Percentiles rank a stretch among this genome's conserved stretches.
Evolutionary conservation across 805 yeast species (phyloP).

Genomic region (Kazachstania africana): DNA sequence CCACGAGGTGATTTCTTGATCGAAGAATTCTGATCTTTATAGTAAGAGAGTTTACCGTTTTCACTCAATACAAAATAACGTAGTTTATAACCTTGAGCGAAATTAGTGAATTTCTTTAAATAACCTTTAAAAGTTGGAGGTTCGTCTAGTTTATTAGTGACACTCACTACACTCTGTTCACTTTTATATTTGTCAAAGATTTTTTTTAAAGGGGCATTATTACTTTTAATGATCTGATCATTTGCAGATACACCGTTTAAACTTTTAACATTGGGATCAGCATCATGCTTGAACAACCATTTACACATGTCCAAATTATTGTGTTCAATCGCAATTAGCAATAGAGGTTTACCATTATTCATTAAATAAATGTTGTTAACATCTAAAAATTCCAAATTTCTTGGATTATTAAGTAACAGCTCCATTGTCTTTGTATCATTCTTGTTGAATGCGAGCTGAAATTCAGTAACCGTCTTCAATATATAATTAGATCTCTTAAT

Average conservation of each 20-base stretch:
- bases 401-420: constrained; percentile 57
- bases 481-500: constrained; percentile 62
- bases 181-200: constrained; percentile 10
- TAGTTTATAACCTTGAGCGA: constrained; percentile 88
- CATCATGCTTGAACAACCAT: constrained; percentile 84
- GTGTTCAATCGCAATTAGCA: constrained; percentile 73
- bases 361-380: constrained; percentile 80
- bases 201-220: constrained; percentile 2
- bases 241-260: constrained; percentile 65
- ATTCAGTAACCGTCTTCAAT: constrained; percentile 57
- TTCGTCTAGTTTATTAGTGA: constrained; percentile 27
- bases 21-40: constrained; percentile 73
- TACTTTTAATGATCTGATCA: constrained; percentile 17
- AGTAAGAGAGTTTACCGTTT: constrained; percentile 77
- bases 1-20: constrained; percentile 79
- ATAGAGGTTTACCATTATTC: constrained; percentile 81
- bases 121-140: constrained; percentile 87
- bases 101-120: constrained; percentile 91
- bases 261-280: constrained; percentile 87
- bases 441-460: constrained; percentile 50
- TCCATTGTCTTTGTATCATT: constrained; percentile 49
- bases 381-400: constrained; percentile 73
- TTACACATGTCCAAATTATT: constrained; percentile 73
- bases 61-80: constrained; percentile 83
- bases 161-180: constrained; percentile 54